A percentile compares a stretch with the other conserved stretches of the same genome.
Conservation (phyloP, 148 eudicot genomes). For the Rhododendron henanense region DNA sequence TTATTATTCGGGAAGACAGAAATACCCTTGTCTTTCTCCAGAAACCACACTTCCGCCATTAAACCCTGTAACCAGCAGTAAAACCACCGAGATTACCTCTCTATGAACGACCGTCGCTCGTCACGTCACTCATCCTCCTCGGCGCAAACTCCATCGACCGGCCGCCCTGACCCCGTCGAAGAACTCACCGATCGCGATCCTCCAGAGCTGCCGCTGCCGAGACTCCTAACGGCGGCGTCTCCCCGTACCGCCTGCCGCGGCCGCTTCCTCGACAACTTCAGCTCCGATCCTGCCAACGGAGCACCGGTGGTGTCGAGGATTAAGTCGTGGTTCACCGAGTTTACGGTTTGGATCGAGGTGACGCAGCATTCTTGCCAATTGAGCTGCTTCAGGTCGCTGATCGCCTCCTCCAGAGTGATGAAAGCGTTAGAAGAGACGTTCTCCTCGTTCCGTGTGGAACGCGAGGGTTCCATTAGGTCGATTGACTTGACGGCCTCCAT, state of each 20-base stretch:
- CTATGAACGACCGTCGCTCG: neutral
- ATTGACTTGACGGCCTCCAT: conserved; percentile 38
- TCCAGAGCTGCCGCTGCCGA: neutral
- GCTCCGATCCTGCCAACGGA: neutral
- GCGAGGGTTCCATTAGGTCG: conserved; percentile 37
- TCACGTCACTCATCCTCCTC: neutral
- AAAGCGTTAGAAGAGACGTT: conserved; percentile 28
- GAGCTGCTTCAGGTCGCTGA: conserved; percentile 31
- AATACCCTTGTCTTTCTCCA: neutral
- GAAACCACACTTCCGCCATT: neutral
- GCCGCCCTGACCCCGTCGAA: neutral
- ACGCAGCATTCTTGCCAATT: conserved; percentile 45
- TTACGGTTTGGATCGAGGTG: conserved; percentile 37
- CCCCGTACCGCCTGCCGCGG: neutral
- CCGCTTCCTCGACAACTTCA: neutral
- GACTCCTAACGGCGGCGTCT: neutral
- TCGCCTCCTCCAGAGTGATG: conserved; percentile 32
- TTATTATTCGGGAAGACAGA: neutral
- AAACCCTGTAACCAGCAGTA: neutral
- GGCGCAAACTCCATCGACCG: neutral
- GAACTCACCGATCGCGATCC: conserved; percentile 1
- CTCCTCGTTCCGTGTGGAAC: conserved; percentile 43
- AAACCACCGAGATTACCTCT: neutral
- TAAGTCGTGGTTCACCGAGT: conserved; percentile 2
- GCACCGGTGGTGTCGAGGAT: neutral